Conservation (phyloP, 2,329 filamentous ascomycete genomes). For the Diaporthe capsici region DNA sequence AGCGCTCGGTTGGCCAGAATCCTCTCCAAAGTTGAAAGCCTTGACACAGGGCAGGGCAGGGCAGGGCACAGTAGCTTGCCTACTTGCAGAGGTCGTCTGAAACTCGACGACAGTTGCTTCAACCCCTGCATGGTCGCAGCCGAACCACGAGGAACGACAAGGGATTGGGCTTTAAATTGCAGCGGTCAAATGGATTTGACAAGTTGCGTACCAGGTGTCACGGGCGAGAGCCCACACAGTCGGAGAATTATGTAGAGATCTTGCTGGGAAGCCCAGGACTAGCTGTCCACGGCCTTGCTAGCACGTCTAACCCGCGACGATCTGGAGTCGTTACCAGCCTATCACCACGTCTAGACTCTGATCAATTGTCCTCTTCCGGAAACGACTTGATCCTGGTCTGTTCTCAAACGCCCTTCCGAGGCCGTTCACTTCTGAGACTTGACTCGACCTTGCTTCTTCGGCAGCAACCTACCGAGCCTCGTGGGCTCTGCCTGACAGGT, state of each 20-base stretch:
- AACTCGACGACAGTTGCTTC: slow-evolving; percentile 27
- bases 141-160: slow-evolving; percentile 35
- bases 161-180: slow-evolving; percentile 14
- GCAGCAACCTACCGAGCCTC: slow-evolving; percentile 35
- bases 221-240: slow-evolving; percentile 11
- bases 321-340: slow-evolving; percentile 39
- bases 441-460: slow-evolving; percentile 18
- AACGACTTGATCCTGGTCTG: slow-evolving; percentile 30
- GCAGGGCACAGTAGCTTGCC: neutral
- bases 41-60: slow-evolving; percentile 23
- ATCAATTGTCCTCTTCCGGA: slow-evolving; percentile 26
- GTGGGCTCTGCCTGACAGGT: neutral
- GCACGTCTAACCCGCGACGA: slow-evolving; percentile 26
- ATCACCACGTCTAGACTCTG: slow-evolving; percentile 33
- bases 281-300: slow-evolving; percentile 10
- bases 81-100: slow-evolving; percentile 30
- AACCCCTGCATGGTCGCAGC: slow-evolving; percentile 39
- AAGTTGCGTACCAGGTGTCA: slow-evolving; percentile 13
- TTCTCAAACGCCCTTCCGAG: slow-evolving; percentile 40
- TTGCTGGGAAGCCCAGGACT: slow-evolving; percentile 13
- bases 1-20: neutral
- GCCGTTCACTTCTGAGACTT: slow-evolving; percentile 32
- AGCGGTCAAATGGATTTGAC: slow-evolving; percentile 20
- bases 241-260: slow-evolving; percentile 32
- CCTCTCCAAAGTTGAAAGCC: neutral